Conservation (phyloP, 2,329 filamentous ascomycete species). For the Trichoderma citrinoviride region DNA sequence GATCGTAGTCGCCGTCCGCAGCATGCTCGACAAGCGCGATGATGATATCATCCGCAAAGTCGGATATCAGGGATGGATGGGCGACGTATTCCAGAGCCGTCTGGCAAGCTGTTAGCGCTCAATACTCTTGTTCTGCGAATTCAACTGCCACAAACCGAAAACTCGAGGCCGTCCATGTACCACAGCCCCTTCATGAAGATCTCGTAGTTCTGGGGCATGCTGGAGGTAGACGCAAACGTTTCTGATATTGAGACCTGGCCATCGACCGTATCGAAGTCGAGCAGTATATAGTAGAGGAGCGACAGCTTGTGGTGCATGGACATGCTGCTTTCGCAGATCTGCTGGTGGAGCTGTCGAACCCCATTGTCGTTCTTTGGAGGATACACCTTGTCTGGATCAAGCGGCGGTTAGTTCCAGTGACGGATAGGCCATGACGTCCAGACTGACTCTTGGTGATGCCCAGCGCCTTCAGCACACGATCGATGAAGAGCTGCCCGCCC, state of each 20-base stretch:
- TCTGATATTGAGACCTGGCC: slow-evolving; percentile 51
- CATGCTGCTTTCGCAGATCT: slow-evolving; percentile 63
- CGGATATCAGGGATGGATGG: slow-evolving; percentile 74
- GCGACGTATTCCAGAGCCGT: slow-evolving; percentile 71
- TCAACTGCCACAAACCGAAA: slow-evolving; percentile 46
- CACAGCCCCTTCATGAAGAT: slow-evolving; percentile 80
- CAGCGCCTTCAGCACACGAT: slow-evolving; percentile 69
- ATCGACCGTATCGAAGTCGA: slow-evolving; percentile 63
- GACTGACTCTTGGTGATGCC: slow-evolving; percentile 63
- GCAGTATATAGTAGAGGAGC: slow-evolving; percentile 78
- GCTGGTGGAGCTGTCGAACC: slow-evolving; percentile 66
- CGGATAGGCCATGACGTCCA: background rate
- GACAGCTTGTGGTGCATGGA: slow-evolving; percentile 77
- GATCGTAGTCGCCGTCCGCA: slow-evolving; percentile 56
- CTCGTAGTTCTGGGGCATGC: slow-evolving; percentile 72
- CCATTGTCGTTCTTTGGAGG: slow-evolving; percentile 69
- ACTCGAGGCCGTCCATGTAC: slow-evolving; percentile 72
- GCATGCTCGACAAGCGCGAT: slow-evolving; percentile 63
- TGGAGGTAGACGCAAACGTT: slow-evolving; percentile 58
- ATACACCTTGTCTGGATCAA: slow-evolving; percentile 57
- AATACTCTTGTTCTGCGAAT: background rate
- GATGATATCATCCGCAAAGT: slow-evolving; percentile 81
- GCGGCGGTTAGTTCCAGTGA: background rate
- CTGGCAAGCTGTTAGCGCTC: slow-evolving; percentile 35
- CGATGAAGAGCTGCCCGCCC: slow-evolving; percentile 72